These are phyloP conservation scores for Magnolia kwangsiensis DNA, from an alignment of 164 flowering plant species.

Conservation along the genomic window DNA sequence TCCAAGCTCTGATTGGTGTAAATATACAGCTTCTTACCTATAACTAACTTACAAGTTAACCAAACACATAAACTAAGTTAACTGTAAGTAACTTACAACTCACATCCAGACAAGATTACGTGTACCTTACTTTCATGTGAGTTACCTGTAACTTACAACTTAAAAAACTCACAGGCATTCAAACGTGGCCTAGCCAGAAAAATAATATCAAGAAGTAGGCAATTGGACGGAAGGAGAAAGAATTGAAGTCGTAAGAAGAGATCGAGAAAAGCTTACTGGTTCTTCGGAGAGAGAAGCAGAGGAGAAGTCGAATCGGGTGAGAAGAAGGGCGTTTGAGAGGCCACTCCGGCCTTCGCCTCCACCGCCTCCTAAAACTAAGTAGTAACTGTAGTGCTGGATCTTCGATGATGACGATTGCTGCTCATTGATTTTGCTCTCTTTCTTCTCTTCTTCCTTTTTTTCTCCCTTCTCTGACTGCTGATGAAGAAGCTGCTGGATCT, in stretches of 20 bases:
- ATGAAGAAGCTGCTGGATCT: conserved; percentile 9
- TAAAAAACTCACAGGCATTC: too few species aligned
- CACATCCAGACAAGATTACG: too few species aligned
- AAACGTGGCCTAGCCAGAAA: too few species aligned
- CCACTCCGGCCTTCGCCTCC: conserved; percentile 93
- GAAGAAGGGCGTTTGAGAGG: conserved; percentile 65
- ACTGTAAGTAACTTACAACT: too few species aligned
- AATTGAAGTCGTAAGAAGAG: conserved; percentile 9
- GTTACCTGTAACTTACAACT: too few species aligned
- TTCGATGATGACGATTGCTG: neutral
- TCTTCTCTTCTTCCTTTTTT: conserved; percentile 10
- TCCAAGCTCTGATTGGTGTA: too few species aligned
- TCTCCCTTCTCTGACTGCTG: conserved; percentile 6
- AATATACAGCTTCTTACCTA: too few species aligned
- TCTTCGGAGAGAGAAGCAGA: conserved; percentile 55
- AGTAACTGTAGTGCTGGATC: conserved; percentile 9
- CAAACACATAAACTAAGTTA: too few species aligned
- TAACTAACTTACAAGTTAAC: too few species aligned
- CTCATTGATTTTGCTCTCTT: conserved; percentile 9
- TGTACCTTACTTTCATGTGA: too few species aligned
- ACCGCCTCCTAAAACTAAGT: conserved; percentile 71
- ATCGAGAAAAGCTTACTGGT: conserved; percentile 44
- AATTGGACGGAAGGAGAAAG: neutral
- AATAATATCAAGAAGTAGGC: neutral
- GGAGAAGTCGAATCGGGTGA: conserved; percentile 51